Base-by-base conservation (phyloP, 768 basidiomycete species). In the Phaeotremella fagi region DNA sequence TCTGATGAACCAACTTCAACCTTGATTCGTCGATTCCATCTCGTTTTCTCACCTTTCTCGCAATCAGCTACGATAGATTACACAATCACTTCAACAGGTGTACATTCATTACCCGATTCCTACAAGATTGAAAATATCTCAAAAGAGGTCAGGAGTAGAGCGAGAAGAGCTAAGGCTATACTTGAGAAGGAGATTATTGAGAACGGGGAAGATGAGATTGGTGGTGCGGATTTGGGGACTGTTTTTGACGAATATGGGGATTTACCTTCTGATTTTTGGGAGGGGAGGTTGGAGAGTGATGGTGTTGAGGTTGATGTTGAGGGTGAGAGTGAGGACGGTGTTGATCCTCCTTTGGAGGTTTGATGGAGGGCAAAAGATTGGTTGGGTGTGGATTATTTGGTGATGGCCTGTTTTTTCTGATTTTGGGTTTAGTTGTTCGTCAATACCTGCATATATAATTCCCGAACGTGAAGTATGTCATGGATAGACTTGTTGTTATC, bases 1-100 rank as follows among this genome's bases (percentile, higher is more conserved):
- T 26, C 41, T 5, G 58, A 54, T n/a, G 62, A 57, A 35, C 37
- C 52, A 35, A 55, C 57, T 46, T 60, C 79, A 0, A 79, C 79
- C 16, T 75, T 86, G 22, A 78, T 92, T 49, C 81, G 91, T 33
- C 80, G 85, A 35, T 73, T 91, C 50, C 83, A 82, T 52, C 78
- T 92, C 46, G 78, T 95, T 7, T 95, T 90, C 75, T 87, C 83
- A 58, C 83, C 83, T 9, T 79, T 85, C 14, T 75, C 75, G 0
- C 63, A 77, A 0, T 80, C 85, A 1, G 76, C 75, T 16, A 84
- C 83, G 12, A 71, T 87, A 52, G 89, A 95, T 70, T 94, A 85
- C 59, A 78, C 89, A 53, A 79, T 95, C 45, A 81, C 83, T 3
- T 64, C 77, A 15, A 74, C 77, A 20, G 90, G 89, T 6, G 75